Percentiles rank a stretch among this genome's conserved stretches.
These are phyloP conservation scores for Musa itinerans DNA, from an alignment of 176 grass and related monocot genomes.

Conservation along the genomic window DNA sequence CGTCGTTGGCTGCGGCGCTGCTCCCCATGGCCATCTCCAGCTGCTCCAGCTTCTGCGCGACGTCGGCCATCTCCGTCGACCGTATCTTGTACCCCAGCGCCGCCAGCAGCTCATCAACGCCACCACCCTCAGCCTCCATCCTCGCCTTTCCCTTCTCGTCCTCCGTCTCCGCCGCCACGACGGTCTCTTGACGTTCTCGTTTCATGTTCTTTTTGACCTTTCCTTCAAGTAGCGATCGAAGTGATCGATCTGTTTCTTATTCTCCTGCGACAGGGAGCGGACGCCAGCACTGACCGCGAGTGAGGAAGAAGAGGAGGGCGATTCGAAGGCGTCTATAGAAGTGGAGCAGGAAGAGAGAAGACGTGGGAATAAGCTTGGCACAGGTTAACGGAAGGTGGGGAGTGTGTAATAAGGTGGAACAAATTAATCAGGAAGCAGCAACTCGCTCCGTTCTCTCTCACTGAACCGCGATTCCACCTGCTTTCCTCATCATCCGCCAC, in stretches of 20 bases:
- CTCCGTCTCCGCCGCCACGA: slow-evolving; percentile 23
- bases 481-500: too few species aligned
- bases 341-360: neutral
- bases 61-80: slow-evolving; percentile 89
- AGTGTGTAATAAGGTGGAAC: neutral
- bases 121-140: slow-evolving; percentile 39
- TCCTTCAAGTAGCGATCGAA: neutral
- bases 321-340: neutral
- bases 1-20: slow-evolving; percentile 21
- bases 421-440: neutral
- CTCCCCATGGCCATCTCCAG: slow-evolving; percentile 89
- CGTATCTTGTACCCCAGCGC: slow-evolving; percentile 94
- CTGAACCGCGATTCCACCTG: too few species aligned
- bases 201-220: slow-evolving; percentile 38
- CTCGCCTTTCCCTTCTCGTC: slow-evolving; percentile 21
- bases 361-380: neutral
- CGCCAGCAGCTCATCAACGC: slow-evolving; percentile 75
- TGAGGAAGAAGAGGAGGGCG: neutral
- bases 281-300: neutral
- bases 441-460: neutral
- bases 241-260: neutral
- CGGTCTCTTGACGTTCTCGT: slow-evolving; percentile 59
- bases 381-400: neutral
- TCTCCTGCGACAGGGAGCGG: neutral
- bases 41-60: slow-evolving; percentile 97